Conservation (phyloP, 2,329 filamentous ascomycete species). For the Fusarium lateritium region DNA sequence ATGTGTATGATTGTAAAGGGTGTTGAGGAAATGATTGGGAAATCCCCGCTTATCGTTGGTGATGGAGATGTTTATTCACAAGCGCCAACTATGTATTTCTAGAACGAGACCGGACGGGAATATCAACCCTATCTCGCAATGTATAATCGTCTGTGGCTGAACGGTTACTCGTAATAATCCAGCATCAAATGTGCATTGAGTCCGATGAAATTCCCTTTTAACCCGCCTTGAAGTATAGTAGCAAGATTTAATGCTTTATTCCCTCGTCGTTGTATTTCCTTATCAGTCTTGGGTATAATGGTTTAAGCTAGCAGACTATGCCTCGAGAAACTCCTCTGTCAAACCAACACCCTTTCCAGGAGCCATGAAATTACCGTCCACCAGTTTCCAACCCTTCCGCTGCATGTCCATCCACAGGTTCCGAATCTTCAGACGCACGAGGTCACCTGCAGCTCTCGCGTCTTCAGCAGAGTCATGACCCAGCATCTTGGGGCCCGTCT, state of each 20-base stretch:
- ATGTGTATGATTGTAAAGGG: constrained; percentile 34
- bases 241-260: background rate
- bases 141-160: constrained; percentile 32
- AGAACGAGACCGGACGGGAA: constrained; percentile 49
- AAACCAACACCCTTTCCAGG: constrained; percentile 53
- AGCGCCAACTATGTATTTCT: constrained; percentile 56
- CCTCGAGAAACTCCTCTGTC: constrained; percentile 59
- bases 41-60: constrained; percentile 56
- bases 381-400: constrained; percentile 76
- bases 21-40: constrained; percentile 45
- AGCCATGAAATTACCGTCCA: constrained; percentile 63
- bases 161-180: constrained; percentile 3
- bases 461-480: constrained; percentile 97
- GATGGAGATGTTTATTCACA: constrained; percentile 45
- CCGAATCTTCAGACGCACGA: constrained; percentile 80
- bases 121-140: constrained; percentile 46
- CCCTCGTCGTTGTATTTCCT: background rate
- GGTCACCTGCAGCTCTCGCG: constrained; percentile 87
- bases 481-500: constrained; percentile 61
- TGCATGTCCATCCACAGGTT: constrained; percentile 79
- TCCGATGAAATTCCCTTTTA: background rate
- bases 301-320: constrained; percentile 5
- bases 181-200: background rate
- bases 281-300: background rate
- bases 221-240: background rate